Percentiles rank a stretch among this genome's conserved stretches.
Conservation (phyloP, 768 basidiomycete species). For the Rhizopogon vesiculosus region DNA sequence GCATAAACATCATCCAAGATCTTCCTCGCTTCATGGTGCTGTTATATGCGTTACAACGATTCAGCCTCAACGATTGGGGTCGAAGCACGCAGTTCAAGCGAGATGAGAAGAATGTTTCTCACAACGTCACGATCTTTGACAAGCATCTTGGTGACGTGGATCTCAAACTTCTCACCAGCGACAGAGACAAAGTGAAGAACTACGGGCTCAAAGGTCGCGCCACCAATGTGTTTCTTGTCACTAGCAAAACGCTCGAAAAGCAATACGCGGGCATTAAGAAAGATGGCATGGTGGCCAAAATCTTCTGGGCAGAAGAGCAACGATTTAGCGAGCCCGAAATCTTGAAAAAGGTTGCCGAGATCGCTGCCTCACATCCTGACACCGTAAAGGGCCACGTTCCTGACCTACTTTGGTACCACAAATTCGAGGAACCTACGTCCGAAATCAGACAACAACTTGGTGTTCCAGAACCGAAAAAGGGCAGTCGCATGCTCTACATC, state of each 20-base stretch:
- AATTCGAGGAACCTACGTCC: background rate
- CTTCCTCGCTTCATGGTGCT: constrained; percentile 1
- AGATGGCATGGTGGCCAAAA: background rate
- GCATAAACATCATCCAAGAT: background rate
- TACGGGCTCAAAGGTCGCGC: background rate
- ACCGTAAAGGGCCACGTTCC: background rate
- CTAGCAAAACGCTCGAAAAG: background rate
- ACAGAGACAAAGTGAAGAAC: background rate
- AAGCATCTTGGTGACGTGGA: background rate
- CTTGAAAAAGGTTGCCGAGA: background rate
- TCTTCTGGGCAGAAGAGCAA: background rate
- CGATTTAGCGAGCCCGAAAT: background rate
- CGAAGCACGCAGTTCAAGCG: background rate
- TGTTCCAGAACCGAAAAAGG: background rate
- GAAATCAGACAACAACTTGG: background rate
- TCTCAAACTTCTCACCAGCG: background rate
- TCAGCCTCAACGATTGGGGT: background rate
- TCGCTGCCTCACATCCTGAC: background rate
- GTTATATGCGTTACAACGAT: background rate
- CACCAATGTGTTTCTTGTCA: background rate
- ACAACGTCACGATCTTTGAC: background rate
- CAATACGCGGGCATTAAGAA: background rate
- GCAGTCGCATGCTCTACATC: background rate
- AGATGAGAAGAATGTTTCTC: background rate
- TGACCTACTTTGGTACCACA: background rate